Base-by-base conservation (phyloP, 805 yeast genomes). In the Kodamaea fukazawae region DNA sequence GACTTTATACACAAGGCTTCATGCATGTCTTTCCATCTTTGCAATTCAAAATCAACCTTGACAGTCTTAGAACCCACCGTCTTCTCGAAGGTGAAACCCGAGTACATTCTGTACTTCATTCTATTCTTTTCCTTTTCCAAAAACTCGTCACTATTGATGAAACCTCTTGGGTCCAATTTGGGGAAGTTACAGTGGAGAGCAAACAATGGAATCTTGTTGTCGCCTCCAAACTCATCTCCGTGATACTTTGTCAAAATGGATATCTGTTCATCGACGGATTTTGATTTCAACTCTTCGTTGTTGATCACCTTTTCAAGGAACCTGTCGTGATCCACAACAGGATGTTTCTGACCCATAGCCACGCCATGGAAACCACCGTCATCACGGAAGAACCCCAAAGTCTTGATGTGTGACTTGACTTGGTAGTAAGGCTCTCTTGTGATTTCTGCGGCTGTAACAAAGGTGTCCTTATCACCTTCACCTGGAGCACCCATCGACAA, bases 401-500 rank as follows among this genome's bases (percentile, higher is more conserved):
- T 63, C 32, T 47, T 45, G n/a, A 67, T 61, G 35, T 46, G 59
- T 32, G 73, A 68, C 43, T 71, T 68, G 7, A 75, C 70, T 41
- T 63, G 70, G 26, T 49, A 49, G 23, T 38, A 49, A 14, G 40
- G 40, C 20, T 47, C 43, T 3, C 40, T 28, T 2, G 46, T 40
- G n/a, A 47, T 44, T 14, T 48, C 45, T 8, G 53, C 54, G 9
- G 56, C 56, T 3, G 54, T 47, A 3, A 44, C 44, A 29, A 51
- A 51, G 1, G 56, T 51, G 23, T 51, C 56, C 36, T 51, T 51
- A 32, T 51, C 56, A 23, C 58, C 58, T 37, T 50, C 56, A 8
- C 56, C 56, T 42, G 53, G 65, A 31, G 53, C 68, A 9, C 83
- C 82, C 56, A 79, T 79, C 3, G 83, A 67, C 29, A 82, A 62